A percentile compares a stretch with the other conserved stretches of the same genome.
These are phyloP conservation scores for Beauveria medogensis DNA, from an alignment of 2,329 filamentous ascomycete genomes.

Conservation along the genomic window DNA sequence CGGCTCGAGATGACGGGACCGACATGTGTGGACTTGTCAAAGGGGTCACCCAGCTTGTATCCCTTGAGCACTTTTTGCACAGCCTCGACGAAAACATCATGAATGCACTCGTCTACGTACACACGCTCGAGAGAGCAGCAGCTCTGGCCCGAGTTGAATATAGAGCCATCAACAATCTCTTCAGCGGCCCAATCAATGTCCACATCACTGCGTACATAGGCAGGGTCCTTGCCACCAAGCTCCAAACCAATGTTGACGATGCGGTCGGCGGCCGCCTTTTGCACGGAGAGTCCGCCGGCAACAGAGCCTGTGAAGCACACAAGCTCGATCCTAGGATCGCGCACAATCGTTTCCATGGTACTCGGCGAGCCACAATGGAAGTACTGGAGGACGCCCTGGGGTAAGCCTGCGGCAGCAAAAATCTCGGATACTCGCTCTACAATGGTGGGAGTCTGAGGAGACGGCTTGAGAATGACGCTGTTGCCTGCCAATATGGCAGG, in stretches of 20 bases:
- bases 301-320: slow-evolving; percentile 95
- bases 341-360: slow-evolving; percentile 70
- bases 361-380: slow-evolving; percentile 79
- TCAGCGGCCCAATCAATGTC: slow-evolving; percentile 86
- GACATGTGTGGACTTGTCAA: slow-evolving; percentile 68
- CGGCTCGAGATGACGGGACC: slow-evolving; percentile 82
- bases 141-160: slow-evolving; percentile 98
- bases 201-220: slow-evolving; percentile 79
- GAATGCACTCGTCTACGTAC: slow-evolving; percentile 78
- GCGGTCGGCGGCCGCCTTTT: slow-evolving; percentile 74
- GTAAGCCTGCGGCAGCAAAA: slow-evolving; percentile 74
- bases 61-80: slow-evolving; percentile 71
- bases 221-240: slow-evolving; percentile 90
- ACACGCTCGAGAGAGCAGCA: slow-evolving; percentile 90
- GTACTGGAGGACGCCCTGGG: slow-evolving; percentile 77
- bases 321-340: slow-evolving; percentile 66
- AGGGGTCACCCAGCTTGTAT: slow-evolving; percentile 85
- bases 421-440: slow-evolving; percentile 73
- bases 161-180: slow-evolving; percentile 89
- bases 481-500: slow-evolving; percentile 88
- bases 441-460: slow-evolving; percentile 87
- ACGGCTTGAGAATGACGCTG: slow-evolving; percentile 87
- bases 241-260: slow-evolving; percentile 83
- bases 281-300: slow-evolving; percentile 75
- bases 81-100: slow-evolving; percentile 74